Percentiles rank a stretch among this genome's conserved stretches.
Conservation (phyloP, 345 rosid species). For the Erucastrum elatum region DNA sequence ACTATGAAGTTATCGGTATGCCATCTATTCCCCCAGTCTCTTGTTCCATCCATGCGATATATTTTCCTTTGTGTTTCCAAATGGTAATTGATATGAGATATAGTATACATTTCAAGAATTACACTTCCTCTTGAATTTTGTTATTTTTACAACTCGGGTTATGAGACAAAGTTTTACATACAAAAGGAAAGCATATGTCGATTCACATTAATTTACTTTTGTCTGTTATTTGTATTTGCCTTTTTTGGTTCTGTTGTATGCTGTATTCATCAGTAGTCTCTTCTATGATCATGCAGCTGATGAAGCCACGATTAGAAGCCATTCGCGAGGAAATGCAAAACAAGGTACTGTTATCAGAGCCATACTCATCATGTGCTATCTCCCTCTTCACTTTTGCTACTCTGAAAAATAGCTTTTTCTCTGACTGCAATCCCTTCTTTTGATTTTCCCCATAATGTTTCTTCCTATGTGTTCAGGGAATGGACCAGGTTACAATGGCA, state of each 20-base stretch:
- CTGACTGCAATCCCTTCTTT: background rate
- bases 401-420: constrained; percentile 5
- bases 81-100: background rate
- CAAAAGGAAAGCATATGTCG: constrained; percentile 9
- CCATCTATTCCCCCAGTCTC: background rate
- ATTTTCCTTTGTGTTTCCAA: background rate
- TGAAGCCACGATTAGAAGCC: constrained; percentile 68
- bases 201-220: background rate
- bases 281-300: constrained; percentile 54
- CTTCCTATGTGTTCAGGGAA: constrained; percentile 41
- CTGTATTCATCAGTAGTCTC: constrained; percentile 19
- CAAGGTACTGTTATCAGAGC: constrained; percentile 45
- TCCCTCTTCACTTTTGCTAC: background rate
- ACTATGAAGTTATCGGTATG: constrained; percentile 70
- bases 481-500: constrained; percentile 49
- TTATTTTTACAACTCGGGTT: background rate
- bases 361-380: background rate
- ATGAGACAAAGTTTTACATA: background rate
- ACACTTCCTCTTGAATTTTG: background rate
- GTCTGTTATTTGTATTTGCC: background rate
- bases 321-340: constrained; percentile 56
- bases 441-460: background rate
- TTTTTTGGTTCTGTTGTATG: background rate
- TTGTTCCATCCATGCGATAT: background rate
- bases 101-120: background rate